These are phyloP conservation scores for Tympanopsis confertula DNA, from an alignment of 2,329 filamentous ascomycete species.

Conservation along the genomic window DNA sequence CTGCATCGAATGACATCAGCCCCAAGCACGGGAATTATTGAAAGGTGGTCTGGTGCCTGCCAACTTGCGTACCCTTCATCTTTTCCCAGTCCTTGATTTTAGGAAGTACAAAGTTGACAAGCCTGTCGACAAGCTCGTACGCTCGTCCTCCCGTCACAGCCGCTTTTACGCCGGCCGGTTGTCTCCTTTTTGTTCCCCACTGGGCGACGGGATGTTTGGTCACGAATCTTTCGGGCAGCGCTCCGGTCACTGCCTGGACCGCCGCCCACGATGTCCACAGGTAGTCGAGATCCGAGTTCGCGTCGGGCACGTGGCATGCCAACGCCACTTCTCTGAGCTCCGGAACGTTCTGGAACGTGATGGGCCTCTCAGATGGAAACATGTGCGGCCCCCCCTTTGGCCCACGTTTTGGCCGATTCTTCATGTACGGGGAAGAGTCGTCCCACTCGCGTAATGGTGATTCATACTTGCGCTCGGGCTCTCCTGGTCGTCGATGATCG, in stretches of 20 bases:
- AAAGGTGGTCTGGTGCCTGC: too few species aligned
- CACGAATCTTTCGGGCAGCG: slow-evolving; percentile 58
- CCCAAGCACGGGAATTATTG: slow-evolving; percentile 13
- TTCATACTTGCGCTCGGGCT: slow-evolving; percentile 38
- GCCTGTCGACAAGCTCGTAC: slow-evolving; percentile 81
- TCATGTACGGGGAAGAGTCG: slow-evolving; percentile 83
- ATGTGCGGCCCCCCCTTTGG: slow-evolving; percentile 70
- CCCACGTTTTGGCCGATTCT: slow-evolving; percentile 73
- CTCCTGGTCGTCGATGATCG: slow-evolving; percentile 72
- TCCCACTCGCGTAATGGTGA: slow-evolving; percentile 77
- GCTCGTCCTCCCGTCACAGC: slow-evolving; percentile 71
- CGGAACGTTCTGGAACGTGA: slow-evolving; percentile 77
- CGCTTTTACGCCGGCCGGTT: slow-evolving; percentile 64
- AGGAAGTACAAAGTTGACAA: slow-evolving; percentile 80
- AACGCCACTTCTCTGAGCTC: slow-evolving; percentile 71
- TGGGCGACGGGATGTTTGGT: slow-evolving; percentile 60
- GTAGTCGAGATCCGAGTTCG: slow-evolving; percentile 59
- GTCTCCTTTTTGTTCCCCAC: slow-evolving; percentile 64
- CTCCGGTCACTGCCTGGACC: slow-evolving; percentile 74
- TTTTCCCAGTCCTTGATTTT: slow-evolving; percentile 95
- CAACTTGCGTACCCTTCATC: slow-evolving; percentile 38
- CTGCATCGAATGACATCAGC: slow-evolving; percentile 11
- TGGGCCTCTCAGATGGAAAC: slow-evolving; percentile 58
- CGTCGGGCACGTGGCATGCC: slow-evolving; percentile 61
- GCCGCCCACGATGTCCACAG: slow-evolving; percentile 76